Percentiles rank a stretch among this genome's conserved stretches.
phyloP scores from a whole-genome alignment of 2,329 filamentous ascomycete species.

The Calonectria pseudoturangicola region DNA sequence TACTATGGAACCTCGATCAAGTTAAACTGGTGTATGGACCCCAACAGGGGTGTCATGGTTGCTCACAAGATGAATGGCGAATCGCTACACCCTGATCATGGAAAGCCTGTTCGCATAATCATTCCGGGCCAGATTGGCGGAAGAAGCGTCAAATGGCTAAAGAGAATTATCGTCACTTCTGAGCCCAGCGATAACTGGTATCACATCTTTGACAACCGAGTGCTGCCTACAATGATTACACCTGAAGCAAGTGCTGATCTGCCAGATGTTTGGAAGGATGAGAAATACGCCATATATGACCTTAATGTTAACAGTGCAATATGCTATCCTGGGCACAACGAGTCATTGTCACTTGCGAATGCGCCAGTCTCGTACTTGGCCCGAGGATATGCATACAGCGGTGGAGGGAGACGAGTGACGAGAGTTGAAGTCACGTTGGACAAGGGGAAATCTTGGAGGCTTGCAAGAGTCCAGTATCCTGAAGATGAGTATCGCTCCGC shows the following conservation, averaged over 20 bases:
- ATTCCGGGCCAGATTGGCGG: slow-evolving; percentile 95
- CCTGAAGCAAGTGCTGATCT: slow-evolving; percentile 86
- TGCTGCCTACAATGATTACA: slow-evolving; percentile 89
- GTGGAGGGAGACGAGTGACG: slow-evolving; percentile 88
- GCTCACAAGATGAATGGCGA: slow-evolving; percentile 95
- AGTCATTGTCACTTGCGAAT: slow-evolving; percentile 73
- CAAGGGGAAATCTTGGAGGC: slow-evolving; percentile 85
- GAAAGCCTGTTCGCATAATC: slow-evolving; percentile 86
- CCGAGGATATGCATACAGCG: slow-evolving; percentile 90
- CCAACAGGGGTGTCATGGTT: slow-evolving; percentile 88
- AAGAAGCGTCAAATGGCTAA: slow-evolving; percentile 94
- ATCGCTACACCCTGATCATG: slow-evolving; percentile 86
- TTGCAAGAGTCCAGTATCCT: slow-evolving; percentile 86
- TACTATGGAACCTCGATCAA: slow-evolving; percentile 92
- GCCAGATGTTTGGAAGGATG: slow-evolving; percentile 88
- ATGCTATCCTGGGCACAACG: slow-evolving; percentile 86
- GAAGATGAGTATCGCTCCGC: slow-evolving; percentile 87
- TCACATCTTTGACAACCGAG: slow-evolving; percentile 94
- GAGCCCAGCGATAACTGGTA: slow-evolving; percentile 94
- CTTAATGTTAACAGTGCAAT: slow-evolving; percentile 90
- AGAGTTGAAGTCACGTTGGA: slow-evolving; percentile 90
- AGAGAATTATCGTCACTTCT: slow-evolving; percentile 84
- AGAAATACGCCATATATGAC: slow-evolving; percentile 94
- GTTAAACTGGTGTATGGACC: slow-evolving; percentile 90
- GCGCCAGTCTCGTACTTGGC: slow-evolving; percentile 75